Evolutionary conservation across 352 stramenopile species (phyloP).

Genomic region (Plasmopara viticola): DNA sequence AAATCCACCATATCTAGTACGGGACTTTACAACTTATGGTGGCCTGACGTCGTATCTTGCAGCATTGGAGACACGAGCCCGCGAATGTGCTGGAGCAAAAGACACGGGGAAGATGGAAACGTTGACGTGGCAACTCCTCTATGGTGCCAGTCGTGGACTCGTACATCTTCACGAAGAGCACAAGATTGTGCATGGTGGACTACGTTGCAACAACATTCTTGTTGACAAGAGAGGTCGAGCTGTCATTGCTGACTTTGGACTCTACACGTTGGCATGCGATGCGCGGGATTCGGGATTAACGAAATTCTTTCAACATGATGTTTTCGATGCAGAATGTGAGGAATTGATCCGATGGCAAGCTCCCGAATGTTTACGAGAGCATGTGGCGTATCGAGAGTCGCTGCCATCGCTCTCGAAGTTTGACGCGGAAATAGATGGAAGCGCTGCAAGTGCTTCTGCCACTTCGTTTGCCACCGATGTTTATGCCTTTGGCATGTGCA

Average conservation of each 20-base stretch:
- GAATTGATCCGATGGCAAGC: slow-evolving; percentile 64
- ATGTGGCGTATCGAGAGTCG: slow-evolving; percentile 26
- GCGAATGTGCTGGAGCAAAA: slow-evolving; percentile 22
- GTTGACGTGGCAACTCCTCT: slow-evolving; percentile 49
- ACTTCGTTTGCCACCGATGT: slow-evolving; percentile 48
- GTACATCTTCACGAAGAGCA: slow-evolving; percentile 59
- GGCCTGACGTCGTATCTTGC: slow-evolving; percentile 45
- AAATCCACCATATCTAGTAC: slow-evolving; percentile 41
- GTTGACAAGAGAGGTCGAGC: slow-evolving; percentile 63
- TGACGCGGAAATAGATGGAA: slow-evolving; percentile 9
- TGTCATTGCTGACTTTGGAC: slow-evolving; percentile 50
- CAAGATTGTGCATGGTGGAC: slow-evolving; percentile 43
- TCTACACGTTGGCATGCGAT: slow-evolving; percentile 36
- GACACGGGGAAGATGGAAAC: slow-evolving; percentile 31
- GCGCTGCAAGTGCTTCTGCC: slow-evolving; percentile 13
- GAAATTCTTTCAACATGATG: slow-evolving; percentile 25
- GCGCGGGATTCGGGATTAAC: slow-evolving; percentile 32
- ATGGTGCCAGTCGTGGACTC: slow-evolving; percentile 49
- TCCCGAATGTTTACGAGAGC: slow-evolving; percentile 47
- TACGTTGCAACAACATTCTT: slow-evolving; percentile 64
- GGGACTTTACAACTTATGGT: slow-evolving; percentile 56
- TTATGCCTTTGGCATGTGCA: slow-evolving; percentile 77
- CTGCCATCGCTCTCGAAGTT: slow-evolving; percentile 20
- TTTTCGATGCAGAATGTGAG: slow-evolving; percentile 30
- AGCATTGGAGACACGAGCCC: slow-evolving; percentile 33